These are phyloP conservation scores for Fragaria nilgerrensis DNA, from an alignment of 306 rosid species.

Conservation along the genomic window DNA sequence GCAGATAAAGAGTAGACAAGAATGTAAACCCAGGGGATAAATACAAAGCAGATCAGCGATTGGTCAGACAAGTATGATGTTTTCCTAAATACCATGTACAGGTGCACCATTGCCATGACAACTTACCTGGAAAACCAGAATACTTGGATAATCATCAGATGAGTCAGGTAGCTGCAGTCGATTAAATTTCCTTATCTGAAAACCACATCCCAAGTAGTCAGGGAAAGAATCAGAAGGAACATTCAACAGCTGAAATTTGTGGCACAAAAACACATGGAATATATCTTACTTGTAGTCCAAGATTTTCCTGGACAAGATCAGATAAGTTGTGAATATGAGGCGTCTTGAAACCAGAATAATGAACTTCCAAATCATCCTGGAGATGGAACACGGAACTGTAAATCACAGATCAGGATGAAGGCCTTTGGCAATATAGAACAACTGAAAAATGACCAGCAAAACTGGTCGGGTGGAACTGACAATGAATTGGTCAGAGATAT, in stretches of 20 bases:
- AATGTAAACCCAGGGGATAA: constrained; percentile 12
- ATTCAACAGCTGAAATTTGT: neutral
- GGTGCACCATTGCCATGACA: constrained; percentile 9
- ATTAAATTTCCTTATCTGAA: constrained; percentile 56
- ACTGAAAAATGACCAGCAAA: constrained; percentile 1
- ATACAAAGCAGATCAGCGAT: neutral
- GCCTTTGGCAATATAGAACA: neutral
- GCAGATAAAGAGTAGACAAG: constrained; percentile 8
- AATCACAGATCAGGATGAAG: constrained; percentile 14
- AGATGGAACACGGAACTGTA: constrained; percentile 25
- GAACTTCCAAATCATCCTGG: constrained; percentile 80
- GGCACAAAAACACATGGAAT: neutral
- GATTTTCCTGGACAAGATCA: constrained; percentile 74
- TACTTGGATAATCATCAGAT: constrained; percentile 63
- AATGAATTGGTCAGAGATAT: neutral
- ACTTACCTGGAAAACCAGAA: constrained; percentile 80
- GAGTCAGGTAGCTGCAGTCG: constrained; percentile 73
- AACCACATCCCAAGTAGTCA: constrained; percentile 18
- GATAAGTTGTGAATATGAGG: constrained; percentile 88
- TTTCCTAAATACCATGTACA: neutral
- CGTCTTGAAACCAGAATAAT: constrained; percentile 78
- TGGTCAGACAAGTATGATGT: neutral
- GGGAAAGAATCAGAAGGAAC: neutral
- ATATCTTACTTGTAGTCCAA: constrained; percentile 66
- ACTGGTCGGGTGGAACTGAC: neutral